Evolutionary conservation across 805 yeast genomes (phyloP).

Genomic region (Wickerhamomyces silvicola): DNA sequence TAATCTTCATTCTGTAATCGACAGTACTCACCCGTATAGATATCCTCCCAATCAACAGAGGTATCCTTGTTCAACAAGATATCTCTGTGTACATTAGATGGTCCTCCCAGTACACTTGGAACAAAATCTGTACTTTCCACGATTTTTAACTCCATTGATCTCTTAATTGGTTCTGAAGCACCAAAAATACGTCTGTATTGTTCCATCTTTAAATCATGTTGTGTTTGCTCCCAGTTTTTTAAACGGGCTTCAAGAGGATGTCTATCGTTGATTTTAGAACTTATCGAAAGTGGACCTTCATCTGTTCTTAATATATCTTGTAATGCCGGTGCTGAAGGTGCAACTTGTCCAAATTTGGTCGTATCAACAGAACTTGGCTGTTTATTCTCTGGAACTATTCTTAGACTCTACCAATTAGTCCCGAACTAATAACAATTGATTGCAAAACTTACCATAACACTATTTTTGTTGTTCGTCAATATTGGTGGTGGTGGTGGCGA

Average conservation of each 20-base stretch:
- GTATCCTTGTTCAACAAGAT: constrained; percentile 74
- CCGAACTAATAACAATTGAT: neutral
- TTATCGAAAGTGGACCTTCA: constrained; percentile 48
- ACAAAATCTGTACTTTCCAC: constrained; percentile 64
- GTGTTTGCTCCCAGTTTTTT: constrained; percentile 73
- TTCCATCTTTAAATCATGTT: constrained; percentile 64
- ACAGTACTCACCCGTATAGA: constrained; percentile 48
- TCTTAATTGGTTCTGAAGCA: constrained; percentile 86
- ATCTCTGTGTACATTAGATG: constrained; percentile 61
- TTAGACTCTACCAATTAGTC: too few species aligned
- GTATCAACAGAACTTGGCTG: constrained; percentile 43
- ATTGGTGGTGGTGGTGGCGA: constrained; percentile 1
- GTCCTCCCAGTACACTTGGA: constrained; percentile 57
- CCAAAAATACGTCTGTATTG: constrained; percentile 81
- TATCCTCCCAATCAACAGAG: constrained; percentile 88
- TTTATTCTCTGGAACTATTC: constrained; percentile 48
- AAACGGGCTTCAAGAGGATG: constrained; percentile 85
- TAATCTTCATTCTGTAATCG: neutral
- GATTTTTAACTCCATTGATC: constrained; percentile 82
- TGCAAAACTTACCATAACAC: neutral
- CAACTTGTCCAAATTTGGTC: constrained; percentile 39
- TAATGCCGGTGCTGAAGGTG: constrained; percentile 63
- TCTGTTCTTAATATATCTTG: constrained; percentile 63
- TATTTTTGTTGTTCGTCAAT: neutral
- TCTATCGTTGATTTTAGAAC: constrained; percentile 61